These are phyloP conservation scores for Inonotus obliquus DNA, from an alignment of 1,284 basidiomycete species.

Conservation along the genomic window DNA sequence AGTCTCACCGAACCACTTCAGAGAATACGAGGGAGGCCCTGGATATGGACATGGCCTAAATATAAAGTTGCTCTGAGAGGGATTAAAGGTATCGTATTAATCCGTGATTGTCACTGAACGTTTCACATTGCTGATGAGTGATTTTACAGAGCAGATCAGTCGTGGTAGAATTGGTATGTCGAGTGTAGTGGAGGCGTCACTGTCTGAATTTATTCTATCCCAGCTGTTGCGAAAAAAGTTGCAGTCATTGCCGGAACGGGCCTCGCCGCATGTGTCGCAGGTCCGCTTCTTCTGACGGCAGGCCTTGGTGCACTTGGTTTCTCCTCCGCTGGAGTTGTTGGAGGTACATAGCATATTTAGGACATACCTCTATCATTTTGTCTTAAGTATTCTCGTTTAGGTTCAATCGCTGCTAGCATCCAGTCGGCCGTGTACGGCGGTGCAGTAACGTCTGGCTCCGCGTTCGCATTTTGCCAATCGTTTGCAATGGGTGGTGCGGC, in stretches of 20 bases:
- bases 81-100: background rate
- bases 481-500: background rate
- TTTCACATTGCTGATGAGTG: no score
- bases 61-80: background rate
- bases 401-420: slow-evolving; percentile 1
- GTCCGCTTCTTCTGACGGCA: background rate
- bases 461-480: slow-evolving; percentile 7
- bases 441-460: background rate
- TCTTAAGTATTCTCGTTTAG: background rate
- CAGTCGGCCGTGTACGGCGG: slow-evolving; percentile 4
- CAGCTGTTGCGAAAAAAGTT: background rate
- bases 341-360: background rate
- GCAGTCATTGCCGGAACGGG: background rate
- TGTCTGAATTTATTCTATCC: no score
- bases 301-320: slow-evolving; percentile 2
- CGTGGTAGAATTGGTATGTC: no score
- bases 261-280: background rate
- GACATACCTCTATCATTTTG: no score
- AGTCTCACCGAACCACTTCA: background rate
- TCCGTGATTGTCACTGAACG: no score
- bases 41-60: background rate
- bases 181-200: no score
- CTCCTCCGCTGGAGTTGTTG: slow-evolving; percentile 1
- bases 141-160: no score
- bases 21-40: background rate